Conservation (phyloP, 257 asterid species). For the Cordia subcordata region DNA sequence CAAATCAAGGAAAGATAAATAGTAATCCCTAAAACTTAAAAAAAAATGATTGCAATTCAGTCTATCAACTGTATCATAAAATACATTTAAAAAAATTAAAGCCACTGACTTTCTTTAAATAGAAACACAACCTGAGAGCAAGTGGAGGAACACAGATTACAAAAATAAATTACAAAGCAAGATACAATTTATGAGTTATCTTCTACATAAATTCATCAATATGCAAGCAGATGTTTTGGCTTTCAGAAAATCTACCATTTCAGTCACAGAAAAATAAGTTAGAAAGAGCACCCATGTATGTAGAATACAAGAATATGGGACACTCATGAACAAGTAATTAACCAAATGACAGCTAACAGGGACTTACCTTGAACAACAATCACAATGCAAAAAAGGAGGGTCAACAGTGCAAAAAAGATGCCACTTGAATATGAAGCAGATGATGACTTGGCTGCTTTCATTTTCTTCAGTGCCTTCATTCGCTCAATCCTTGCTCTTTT, state of each 20-base stretch:
- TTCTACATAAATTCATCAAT: too few relatives aligned
- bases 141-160: too few relatives aligned
- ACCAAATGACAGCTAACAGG: slow-evolving; percentile 6
- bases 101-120: too few relatives aligned
- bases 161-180: too few relatives aligned
- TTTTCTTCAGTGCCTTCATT: slow-evolving; percentile 69
- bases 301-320: not conserved
- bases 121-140: too few relatives aligned
- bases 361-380: slow-evolving; percentile 62
- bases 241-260: not conserved
- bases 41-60: too few relatives aligned
- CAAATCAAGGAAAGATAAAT: too few relatives aligned
- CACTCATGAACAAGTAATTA: not conserved
- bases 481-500: slow-evolving; percentile 80
- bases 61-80: too few relatives aligned
- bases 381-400: slow-evolving; percentile 56
- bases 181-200: too few relatives aligned
- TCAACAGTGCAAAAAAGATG: slow-evolving; percentile 58
- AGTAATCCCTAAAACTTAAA: too few relatives aligned
- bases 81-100: too few relatives aligned
- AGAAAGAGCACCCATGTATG: not conserved
- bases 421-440: slow-evolving; percentile 38
- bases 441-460: slow-evolving; percentile 50
- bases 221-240: too few relatives aligned
- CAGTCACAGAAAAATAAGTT: not conserved